These are phyloP conservation scores for barrel medic (Medicago truncatula) DNA, from an alignment of 306 rosid genomes.

Conservation along the genomic window DNA sequence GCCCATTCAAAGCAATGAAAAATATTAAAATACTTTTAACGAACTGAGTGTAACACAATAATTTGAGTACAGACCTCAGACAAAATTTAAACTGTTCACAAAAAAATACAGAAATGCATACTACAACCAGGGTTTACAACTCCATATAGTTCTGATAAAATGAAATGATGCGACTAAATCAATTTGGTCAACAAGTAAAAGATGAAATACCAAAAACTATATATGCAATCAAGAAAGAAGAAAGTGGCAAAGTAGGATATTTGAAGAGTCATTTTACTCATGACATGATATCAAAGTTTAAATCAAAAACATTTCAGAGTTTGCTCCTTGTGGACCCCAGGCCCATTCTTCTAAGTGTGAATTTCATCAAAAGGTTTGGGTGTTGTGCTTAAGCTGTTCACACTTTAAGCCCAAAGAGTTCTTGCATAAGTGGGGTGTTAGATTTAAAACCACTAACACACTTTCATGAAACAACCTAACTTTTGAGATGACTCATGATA, in stretches of 20 bases:
- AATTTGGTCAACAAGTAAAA: conserved; percentile 19
- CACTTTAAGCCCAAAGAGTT: not conserved
- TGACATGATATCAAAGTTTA: conserved; percentile 2
- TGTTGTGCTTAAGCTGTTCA: conserved; percentile 9
- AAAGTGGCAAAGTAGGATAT: conserved; percentile 25
- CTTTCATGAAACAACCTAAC: not conserved
- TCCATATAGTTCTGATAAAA: not conserved
- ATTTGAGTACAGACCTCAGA: conserved; percentile 28
- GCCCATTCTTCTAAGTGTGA: not conserved
- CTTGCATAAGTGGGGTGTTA: conserved; percentile 2
- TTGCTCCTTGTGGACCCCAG: not conserved
- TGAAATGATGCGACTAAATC: conserved; percentile 1
- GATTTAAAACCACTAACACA: not conserved
- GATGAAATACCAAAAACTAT: conserved; percentile 23
- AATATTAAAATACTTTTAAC: conserved; percentile 38
- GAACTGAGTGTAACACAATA: conserved; percentile 26
- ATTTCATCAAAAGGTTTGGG: not conserved
- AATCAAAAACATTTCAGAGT: not conserved
- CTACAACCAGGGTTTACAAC: not conserved
- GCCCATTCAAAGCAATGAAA: conserved; percentile 50
- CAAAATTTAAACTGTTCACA: conserved; percentile 30
- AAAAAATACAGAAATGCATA: conserved; percentile 18
- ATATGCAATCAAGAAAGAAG: conserved; percentile 25
- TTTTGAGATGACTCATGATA: not conserved
- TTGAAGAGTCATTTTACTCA: conserved; percentile 12